These are phyloP conservation scores for Teunomyces lycoperdinae DNA, from an alignment of 805 yeast species.

Conservation along the genomic window DNA sequence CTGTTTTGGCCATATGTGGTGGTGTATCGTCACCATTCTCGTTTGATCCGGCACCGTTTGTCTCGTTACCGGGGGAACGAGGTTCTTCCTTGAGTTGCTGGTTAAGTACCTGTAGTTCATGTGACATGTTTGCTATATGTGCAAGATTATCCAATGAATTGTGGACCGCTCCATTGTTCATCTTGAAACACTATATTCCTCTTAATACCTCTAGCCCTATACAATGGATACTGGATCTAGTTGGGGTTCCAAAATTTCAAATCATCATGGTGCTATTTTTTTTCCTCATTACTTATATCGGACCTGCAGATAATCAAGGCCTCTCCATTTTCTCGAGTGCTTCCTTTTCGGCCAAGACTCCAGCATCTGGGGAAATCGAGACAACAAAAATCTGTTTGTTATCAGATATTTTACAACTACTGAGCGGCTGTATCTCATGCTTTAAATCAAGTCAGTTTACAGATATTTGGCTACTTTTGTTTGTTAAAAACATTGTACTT, in stretches of 20 bases:
- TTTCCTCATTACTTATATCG: background rate
- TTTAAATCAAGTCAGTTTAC: too few relatives aligned
- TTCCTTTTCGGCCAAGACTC: too few relatives aligned
- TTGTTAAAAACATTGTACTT: too few relatives aligned
- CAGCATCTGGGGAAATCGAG: too few relatives aligned
- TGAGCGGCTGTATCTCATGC: too few relatives aligned
- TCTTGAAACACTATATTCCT: background rate
- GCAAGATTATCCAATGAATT: conserved; percentile 40
- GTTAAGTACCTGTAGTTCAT: conserved; percentile 32
- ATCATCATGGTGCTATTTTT: conserved; percentile 3
- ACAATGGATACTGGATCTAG: background rate
- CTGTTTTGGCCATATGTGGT: conserved; percentile 6
- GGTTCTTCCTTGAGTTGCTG: conserved; percentile 19
- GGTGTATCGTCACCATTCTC: conserved; percentile 3
- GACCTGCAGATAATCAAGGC: background rate
- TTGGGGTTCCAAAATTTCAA: background rate
- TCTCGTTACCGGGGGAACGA: conserved; percentile 5
- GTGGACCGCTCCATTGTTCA: conserved; percentile 13
- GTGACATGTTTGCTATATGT: conserved; percentile 45
- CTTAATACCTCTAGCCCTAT: background rate
- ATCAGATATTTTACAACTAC: too few relatives aligned
- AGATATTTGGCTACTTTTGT: too few relatives aligned
- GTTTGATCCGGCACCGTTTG: background rate
- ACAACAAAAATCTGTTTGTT: too few relatives aligned
- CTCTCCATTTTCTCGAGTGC: background rate